Evolutionary conservation across 345 rosid genomes (phyloP).

Genomic region (Aegle marmelos): DNA sequence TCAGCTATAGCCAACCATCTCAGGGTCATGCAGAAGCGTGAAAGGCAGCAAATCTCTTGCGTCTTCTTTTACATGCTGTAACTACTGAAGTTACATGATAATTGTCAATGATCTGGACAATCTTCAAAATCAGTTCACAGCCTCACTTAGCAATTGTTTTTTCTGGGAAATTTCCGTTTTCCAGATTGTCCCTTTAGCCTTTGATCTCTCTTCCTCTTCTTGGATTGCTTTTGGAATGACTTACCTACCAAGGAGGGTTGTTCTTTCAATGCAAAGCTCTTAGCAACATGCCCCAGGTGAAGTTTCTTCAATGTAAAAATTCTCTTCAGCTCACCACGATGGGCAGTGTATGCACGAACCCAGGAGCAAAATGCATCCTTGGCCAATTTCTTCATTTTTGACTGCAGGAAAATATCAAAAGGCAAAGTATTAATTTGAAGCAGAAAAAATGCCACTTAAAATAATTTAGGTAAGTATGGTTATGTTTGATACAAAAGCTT

Average conservation of each 20-base stretch:
- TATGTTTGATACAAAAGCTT: background rate
- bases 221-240: slow-evolving; percentile 54
- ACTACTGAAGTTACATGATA: background rate
- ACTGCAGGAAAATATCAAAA: slow-evolving; percentile 40
- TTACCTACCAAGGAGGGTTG: slow-evolving; percentile 85
- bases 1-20: background rate
- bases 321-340: slow-evolving; percentile 84
- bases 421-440: slow-evolving; percentile 14
- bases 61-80: background rate
- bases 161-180: slow-evolving; percentile 34
- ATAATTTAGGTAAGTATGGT: background rate
- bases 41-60: background rate
- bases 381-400: slow-evolving; percentile 61
- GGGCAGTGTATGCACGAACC: slow-evolving; percentile 89
- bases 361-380: slow-evolving; percentile 88
- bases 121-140: background rate
- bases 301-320: slow-evolving; percentile 87
- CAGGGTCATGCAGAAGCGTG: background rate
- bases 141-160: slow-evolving; percentile 8
- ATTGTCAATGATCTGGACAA: background rate
- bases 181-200: slow-evolving; percentile 40
- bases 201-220: slow-evolving; percentile 84
- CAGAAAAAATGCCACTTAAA: background rate
- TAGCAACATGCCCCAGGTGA: slow-evolving; percentile 96
- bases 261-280: slow-evolving; percentile 88